phyloP scores from a whole-genome alignment of 164 flowering plant genomes.

The Magnolia sinica region DNA sequence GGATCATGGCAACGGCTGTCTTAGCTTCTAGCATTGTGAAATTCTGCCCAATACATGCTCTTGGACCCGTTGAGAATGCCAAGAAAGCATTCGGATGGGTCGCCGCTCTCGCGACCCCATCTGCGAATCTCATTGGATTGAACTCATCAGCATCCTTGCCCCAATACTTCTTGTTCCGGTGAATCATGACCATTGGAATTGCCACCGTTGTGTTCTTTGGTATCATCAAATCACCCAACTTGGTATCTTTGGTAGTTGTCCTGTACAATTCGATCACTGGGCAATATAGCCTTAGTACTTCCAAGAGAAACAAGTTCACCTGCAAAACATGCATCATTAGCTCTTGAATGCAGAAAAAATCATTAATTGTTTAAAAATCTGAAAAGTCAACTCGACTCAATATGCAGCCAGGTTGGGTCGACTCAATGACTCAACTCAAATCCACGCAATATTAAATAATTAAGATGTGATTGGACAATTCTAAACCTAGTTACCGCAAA shows the following conservation, averaged over 20 bases:
- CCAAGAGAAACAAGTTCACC: conserved; percentile 39
- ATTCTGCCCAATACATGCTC: conserved; percentile 37
- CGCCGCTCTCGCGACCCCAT: conserved; percentile 34
- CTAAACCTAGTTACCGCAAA: too few relatives aligned
- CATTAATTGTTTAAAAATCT: too few relatives aligned
- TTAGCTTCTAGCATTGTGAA: conserved; percentile 37
- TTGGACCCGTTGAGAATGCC: conserved; percentile 31
- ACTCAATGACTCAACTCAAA: too few relatives aligned
- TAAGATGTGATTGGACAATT: too few relatives aligned
- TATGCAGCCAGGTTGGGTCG: too few relatives aligned
- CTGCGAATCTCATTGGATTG: conserved; percentile 35
- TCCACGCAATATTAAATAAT: too few relatives aligned
- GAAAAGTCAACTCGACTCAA: too few relatives aligned
- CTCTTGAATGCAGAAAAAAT: too few relatives aligned
- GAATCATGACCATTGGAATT: conserved; percentile 23
- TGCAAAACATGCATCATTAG: neutral
- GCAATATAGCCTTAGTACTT: conserved; percentile 34
- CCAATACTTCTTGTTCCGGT: conserved; percentile 30
- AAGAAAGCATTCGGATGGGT: conserved; percentile 35
- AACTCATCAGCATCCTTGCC: conserved; percentile 43
- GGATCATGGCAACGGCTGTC: conserved; percentile 28
- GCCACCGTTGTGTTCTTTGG: conserved; percentile 19
- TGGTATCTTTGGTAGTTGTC: conserved; percentile 20
- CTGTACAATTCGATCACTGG: conserved; percentile 22
- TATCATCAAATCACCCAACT: conserved; percentile 28